Evolutionary conservation across 352 stramenopile species (phyloP).

Genomic region (Blastocystis sp.): DNA sequence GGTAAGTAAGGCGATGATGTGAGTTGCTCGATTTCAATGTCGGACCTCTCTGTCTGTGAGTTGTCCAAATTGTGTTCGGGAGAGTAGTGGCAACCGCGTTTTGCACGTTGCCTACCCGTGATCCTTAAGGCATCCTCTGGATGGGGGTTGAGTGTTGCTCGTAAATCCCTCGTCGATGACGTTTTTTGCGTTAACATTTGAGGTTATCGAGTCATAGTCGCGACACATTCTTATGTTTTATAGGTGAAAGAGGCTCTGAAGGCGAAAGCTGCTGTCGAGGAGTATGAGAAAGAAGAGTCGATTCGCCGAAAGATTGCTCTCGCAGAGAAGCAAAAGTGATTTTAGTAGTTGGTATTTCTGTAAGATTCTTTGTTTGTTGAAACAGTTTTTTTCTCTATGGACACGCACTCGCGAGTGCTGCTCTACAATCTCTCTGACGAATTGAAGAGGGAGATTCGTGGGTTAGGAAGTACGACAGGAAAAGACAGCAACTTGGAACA

Average conservation of each 20-base stretch:
- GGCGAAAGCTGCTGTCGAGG: constrained; percentile 17
- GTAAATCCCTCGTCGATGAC: constrained; percentile 53
- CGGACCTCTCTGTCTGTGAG: neutral
- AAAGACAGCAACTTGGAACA: neutral
- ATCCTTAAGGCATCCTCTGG: constrained; percentile 62
- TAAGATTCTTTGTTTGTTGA: constrained; percentile 29
- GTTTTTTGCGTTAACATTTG: constrained; percentile 62
- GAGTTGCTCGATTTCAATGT: constrained; percentile 16
- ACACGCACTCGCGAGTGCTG: neutral
- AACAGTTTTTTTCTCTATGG: neutral
- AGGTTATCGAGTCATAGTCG: constrained; percentile 62
- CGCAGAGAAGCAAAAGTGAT: neutral
- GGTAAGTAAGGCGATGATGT: constrained; percentile 6
- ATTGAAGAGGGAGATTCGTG: neutral
- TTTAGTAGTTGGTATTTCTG: neutral
- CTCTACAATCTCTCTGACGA: neutral
- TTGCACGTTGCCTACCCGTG: constrained; percentile 51
- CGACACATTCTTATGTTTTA: constrained; percentile 34
- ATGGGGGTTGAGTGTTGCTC: constrained; percentile 40
- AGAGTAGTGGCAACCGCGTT: constrained; percentile 57
- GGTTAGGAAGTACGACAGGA: neutral
- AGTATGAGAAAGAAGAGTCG: constrained; percentile 32
- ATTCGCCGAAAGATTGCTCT: neutral
- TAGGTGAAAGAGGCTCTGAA: constrained; percentile 50
- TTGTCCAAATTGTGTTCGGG: neutral